Evolutionary conservation across 306 rosid species (phyloP), one percentile per base, ranked within the genome.

Genomic region (Senna tora): DNA sequence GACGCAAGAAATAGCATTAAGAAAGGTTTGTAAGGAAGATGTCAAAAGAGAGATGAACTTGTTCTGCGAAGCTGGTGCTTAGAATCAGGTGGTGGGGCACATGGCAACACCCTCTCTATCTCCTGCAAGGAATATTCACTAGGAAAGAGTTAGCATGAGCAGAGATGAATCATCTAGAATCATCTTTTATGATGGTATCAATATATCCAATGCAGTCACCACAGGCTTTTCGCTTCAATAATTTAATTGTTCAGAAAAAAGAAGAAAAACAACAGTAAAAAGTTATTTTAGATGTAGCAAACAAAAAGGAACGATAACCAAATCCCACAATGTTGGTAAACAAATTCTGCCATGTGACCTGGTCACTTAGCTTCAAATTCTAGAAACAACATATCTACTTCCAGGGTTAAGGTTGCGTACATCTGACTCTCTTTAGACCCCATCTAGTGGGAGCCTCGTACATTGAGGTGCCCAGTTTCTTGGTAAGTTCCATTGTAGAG

Each of bases 1-100:
- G 9, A 9, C 0, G 33, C 58, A 21, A 46, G 19, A 54, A 22
- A 21, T 30, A 53, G 59, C 0, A 20, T 53, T 9, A 20, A 53
- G 33, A 53, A 53, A 7, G 16, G 22, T 0, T 1, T 50, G 12
- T 4, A 16, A 50, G 32, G 33, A 53, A 21, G 64, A 55, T 51
- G 7, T 84, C 80, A 84, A 57, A 81, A 67, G 32, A 86, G 67
- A 32, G 82, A 77, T 45, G 86, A 84, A 77, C 86, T 72, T 50
- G 88, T 78, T 73, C 88, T 60, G 65, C 88, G 84, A 72, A 78
- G 88, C 75, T 84, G 80, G 67, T 63, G 80, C 80, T 81, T 81
- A 25, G 80, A 69, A 0, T 84, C 88, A n/a, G 75, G 74, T 15
- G 80, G 83, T 7, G 88, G 88, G 16, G 14, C 77, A 58, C 38